These are phyloP conservation scores for Russula emetica DNA, from an alignment of 768 basidiomycete species.

Conservation along the genomic window DNA sequence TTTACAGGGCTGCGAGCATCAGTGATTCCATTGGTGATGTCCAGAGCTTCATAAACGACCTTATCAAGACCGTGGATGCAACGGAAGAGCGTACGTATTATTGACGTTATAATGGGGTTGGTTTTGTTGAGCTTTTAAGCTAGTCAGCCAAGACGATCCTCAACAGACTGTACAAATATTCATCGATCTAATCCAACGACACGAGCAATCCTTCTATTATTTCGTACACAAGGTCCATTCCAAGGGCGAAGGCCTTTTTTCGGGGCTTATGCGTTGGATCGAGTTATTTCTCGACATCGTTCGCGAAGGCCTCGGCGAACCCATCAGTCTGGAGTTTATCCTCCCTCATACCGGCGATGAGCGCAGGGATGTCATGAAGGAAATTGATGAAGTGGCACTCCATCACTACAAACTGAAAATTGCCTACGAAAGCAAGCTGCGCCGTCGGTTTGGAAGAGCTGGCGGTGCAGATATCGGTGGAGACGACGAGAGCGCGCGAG, in stretches of 20 bases:
- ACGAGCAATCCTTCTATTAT: constrained; percentile 92
- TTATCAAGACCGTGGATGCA: constrained; percentile 89
- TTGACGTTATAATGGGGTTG: background rate
- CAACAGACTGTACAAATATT: constrained; percentile 85
- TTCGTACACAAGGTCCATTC: constrained; percentile 99
- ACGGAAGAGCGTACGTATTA: constrained; percentile 76
- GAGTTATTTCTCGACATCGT: constrained; percentile 89
- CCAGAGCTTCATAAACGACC: constrained; percentile 91
- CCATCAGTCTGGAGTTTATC: constrained; percentile 80
- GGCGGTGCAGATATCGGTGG: constrained; percentile 52
- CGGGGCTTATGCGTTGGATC: constrained; percentile 93
- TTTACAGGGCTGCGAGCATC: constrained; percentile 96
- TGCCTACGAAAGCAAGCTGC: constrained; percentile 84
- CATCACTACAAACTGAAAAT: constrained; percentile 96
- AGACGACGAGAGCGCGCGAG: constrained; percentile 80
- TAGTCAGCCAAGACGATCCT: constrained; percentile 82
- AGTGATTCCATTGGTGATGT: constrained; percentile 88
- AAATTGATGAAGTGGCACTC: constrained; percentile 83
- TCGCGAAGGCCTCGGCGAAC: constrained; percentile 77
- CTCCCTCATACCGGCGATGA: constrained; percentile 79
- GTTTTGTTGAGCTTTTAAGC: background rate
- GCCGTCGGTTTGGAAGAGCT: constrained; percentile 70
- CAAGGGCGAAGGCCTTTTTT: constrained; percentile 92
- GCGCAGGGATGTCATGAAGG: constrained; percentile 69
- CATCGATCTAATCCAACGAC: constrained; percentile 87